Evolutionary conservation across 495 filamentous ascomycete genomes (phyloP), one percentile per base, ranked within the genome.

Genomic region (Halenospora varia): DNA sequence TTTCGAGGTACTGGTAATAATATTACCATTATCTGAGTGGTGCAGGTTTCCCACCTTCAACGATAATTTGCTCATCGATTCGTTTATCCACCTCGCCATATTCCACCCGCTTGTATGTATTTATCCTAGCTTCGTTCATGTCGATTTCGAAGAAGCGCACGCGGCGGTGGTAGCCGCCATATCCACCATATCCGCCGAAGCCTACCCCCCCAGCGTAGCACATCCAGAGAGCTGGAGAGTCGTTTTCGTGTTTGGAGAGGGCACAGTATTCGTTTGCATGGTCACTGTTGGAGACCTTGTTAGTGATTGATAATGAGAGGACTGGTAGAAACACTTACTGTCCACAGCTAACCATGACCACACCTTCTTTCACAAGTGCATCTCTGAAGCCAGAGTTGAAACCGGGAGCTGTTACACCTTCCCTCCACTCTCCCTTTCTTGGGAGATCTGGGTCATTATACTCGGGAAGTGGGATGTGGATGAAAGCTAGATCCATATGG

Each of bases 201-300:
- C 94, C 94, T 29, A 78, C 75, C 15, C 85, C 94, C 45, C 95
- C 94, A 3, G 82, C 94, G 72, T 97, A 96, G 73, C 94, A 98
- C 92, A 98, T 96, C 94, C 94, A 98, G n/a, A 97, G 75, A 15
- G 85, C 85, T 1, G 85, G 84, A 53, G 84, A 75, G 66, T 60
- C 68, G 55, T 76, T 66, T 6, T 77, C 68, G 48, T 77, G 68
- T 26, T 68, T 68, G n/a, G 77, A 77, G 11, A 96, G 77, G 62
- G 86, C 85, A 72, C 94, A 98, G 69, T 96, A 97, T 61, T 97
- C 94, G 66, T 98, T 98, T 25, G 86, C 94, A 69, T 98, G 94
- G 64, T 98, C 94, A 70, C 86, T 89, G 35, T 1, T 11, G 22
- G 19, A 20, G 8, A 8, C 44, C 61, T 55, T 63, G 64, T 53